Base-by-base conservation (phyloP, 805 yeast genomes). In the Cyberlindnera mrakii region DNA sequence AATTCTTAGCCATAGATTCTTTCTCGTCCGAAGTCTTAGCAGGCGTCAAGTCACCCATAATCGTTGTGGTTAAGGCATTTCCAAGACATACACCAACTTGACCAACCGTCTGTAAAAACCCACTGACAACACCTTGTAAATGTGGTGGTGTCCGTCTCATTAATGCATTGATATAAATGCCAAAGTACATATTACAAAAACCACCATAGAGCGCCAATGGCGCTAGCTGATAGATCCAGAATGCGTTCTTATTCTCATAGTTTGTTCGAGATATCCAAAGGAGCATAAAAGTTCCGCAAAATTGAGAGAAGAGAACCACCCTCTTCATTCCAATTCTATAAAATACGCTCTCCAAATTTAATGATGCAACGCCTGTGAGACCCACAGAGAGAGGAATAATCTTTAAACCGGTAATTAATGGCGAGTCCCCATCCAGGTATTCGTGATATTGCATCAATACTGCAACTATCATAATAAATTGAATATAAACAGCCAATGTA, bases 101-200 rank as follows among this genome's bases (percentile, higher is more conserved):
- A 0, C 61, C 62, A 8, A 55, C 47, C 1, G 72, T 65, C 41
- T 58, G 63, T 25, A 58, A 54, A 7, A 68, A 48, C 1, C 71
- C 74, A 3, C 64, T 45, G 6, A 68, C 67, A 20, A 66, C 63
- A 16, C 71, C 74, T 39, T 68, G 73, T 9, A 66, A 44, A 34
- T 65, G 63, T 4, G 50, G 36, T 1, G 75, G 74, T 6, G 71
- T 60, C 14, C 54, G 41, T 37, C 55, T 37, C 47, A 59, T 53
- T 10, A 68, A 50, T 3, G 62, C 57, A 32, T 57, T 63, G 35
- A 63, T 42, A 39, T 61, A 68, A 3, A 64, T 55, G 19, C 65
- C 57, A 48, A 64, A 67, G 46, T 57, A 69, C 2, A 60, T 37
- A 32, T 64, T 65, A 1, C 47, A 45, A 2, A 62, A 60, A 25